These are phyloP conservation scores for Monosporascus sp. DNA, from an alignment of 2,329 filamentous ascomycete genomes.

Conservation along the genomic window DNA sequence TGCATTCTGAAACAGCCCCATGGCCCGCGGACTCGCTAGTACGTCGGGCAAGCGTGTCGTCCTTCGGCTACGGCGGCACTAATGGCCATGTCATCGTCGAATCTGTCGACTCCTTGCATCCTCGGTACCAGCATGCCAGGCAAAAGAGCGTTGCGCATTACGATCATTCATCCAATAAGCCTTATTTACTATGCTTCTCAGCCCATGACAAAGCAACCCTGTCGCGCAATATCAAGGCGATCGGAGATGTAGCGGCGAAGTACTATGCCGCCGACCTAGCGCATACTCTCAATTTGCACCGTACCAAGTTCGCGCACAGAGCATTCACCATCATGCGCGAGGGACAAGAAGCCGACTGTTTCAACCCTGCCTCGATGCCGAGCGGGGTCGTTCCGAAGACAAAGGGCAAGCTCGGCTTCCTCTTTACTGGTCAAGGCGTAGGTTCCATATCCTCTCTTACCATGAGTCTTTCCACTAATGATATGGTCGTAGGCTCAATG, in stretches of 20 bases:
- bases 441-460: not conserved
- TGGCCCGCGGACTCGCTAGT: conserved; percentile 12
- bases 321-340: conserved; percentile 1
- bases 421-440: conserved; percentile 7
- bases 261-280: conserved; percentile 9
- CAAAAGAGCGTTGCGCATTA: conserved; percentile 4
- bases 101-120: conserved; percentile 13
- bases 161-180: conserved; percentile 1
- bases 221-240: conserved; percentile 14
- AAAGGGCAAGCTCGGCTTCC: not conserved
- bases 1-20: conserved; percentile 7
- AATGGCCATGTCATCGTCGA: conserved; percentile 17
- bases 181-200: conserved; percentile 6
- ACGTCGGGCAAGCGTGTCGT: conserved; percentile 11
- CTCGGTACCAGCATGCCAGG: conserved; percentile 12
- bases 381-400: not conserved
- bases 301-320: conserved; percentile 2
- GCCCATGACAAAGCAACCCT: conserved; percentile 9
- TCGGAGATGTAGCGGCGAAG: conserved; percentile 9
- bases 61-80: conserved; percentile 17
- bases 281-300: conserved; percentile 4
- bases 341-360: not conserved
- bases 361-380: not conserved
- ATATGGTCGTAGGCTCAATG: conserved; percentile 2
- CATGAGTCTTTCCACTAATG: not conserved